A percentile compares a stretch with the other conserved stretches of the same genome.
These are phyloP conservation scores for Groenewaldozyma tartarivorans DNA, from an alignment of 805 yeast genomes.

Conservation along the genomic window DNA sequence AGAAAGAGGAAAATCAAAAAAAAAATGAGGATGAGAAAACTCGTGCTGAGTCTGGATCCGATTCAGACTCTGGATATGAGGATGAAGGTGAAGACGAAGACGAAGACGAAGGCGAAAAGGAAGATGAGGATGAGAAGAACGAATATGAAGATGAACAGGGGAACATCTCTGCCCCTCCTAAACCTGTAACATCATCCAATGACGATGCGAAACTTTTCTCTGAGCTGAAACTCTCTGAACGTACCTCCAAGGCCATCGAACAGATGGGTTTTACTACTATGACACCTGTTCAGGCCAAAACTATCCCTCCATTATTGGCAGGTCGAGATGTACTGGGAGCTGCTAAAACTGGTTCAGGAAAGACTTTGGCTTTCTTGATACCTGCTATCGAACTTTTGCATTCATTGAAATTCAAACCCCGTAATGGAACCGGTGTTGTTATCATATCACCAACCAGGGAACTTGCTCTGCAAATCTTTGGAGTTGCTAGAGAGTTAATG, in stretches of 20 bases:
- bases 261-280: conserved; percentile 85
- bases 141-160: conserved; percentile 15
- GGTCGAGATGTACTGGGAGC: conserved; percentile 98
- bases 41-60: conserved; percentile 20
- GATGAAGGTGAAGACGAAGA: conserved; percentile 26
- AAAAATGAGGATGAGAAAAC: conserved; percentile 16
- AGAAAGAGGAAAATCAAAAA: conserved; percentile 18
- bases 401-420: conserved; percentile 86
- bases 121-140: conserved; percentile 23
- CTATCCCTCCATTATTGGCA: conserved; percentile 92
- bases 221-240: conserved; percentile 63
- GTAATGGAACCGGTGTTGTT: conserved; percentile 96
- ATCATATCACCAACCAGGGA: conserved; percentile 97
- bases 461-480: conserved; percentile 93
- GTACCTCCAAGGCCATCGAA: conserved; percentile 69
- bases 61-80: conserved; percentile 21
- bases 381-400: conserved; percentile 93
- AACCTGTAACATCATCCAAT: conserved; percentile 11
- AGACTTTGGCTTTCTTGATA: conserved; percentile 87
- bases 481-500: conserved; percentile 94
- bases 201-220: conserved; percentile 29
- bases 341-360: conserved; percentile 99
- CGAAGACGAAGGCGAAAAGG: conserved; percentile 21
- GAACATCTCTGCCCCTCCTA: conserved; percentile 5
- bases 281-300: conserved; percentile 93